phyloP scores from a whole-genome alignment of 257 asterid species.

The Solanum clarkiae region DNA sequence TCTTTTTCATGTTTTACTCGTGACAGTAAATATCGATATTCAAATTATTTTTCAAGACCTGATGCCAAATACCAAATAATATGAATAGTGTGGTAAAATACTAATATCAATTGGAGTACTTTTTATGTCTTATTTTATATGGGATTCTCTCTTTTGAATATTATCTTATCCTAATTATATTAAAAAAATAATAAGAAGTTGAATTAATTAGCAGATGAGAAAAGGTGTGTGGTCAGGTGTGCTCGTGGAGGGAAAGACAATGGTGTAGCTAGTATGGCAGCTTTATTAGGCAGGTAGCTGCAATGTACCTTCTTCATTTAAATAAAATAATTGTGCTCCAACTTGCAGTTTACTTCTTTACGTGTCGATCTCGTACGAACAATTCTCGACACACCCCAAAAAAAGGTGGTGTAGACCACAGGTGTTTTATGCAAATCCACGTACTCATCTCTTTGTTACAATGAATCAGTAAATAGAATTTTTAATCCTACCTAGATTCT shows the following conservation, averaged over 20 bases:
- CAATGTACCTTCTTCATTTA: background rate
- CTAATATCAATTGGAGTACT: too few relatives aligned
- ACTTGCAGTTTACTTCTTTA: background rate
- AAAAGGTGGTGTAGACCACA: background rate
- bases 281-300: background rate
- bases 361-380: background rate
- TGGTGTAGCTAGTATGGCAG: conserved; percentile 5
- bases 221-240: background rate
- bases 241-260: conserved; percentile 20
- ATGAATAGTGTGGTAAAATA: too few relatives aligned
- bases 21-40: too few relatives aligned
- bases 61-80: too few relatives aligned
- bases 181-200: too few relatives aligned
- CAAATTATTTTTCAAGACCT: too few relatives aligned
- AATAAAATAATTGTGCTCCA: conserved; percentile 5
- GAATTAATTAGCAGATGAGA: background rate
- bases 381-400: background rate
- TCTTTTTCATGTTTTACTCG: too few relatives aligned
- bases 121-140: too few relatives aligned
- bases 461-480: background rate
- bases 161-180: too few relatives aligned
- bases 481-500: too few relatives aligned
- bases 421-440: background rate
- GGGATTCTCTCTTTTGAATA: too few relatives aligned
- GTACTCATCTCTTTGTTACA: background rate